phyloP scores from a whole-genome alignment of 495 filamentous ascomycete species.

The Daldinia grandis region DNA sequence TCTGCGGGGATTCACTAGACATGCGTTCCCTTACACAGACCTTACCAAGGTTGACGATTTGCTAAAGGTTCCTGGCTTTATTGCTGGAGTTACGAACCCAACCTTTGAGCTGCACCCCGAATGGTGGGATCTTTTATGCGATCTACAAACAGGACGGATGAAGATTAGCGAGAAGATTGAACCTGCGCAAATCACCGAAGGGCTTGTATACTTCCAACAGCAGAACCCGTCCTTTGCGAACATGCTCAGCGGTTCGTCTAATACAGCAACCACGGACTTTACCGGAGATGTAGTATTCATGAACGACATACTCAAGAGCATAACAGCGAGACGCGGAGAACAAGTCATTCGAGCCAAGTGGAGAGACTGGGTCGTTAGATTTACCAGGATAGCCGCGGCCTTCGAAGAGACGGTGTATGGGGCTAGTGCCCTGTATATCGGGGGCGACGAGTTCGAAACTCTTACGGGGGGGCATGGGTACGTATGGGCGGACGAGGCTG shows the following conservation, averaged over 20 bases:
- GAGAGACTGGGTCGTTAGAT: conserved; percentile 88
- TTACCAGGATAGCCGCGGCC: conserved; percentile 88
- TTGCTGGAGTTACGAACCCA: conserved; percentile 97
- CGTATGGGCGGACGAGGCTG: conserved; percentile 85
- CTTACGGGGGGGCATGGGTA: conserved; percentile 83
- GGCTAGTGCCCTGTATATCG: conserved; percentile 87
- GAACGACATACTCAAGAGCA: conserved; percentile 80
- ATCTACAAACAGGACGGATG: conserved; percentile 89
- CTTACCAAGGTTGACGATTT: conserved; percentile 97
- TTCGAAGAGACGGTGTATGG: conserved; percentile 97
- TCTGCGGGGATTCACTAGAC: conserved; percentile 93
- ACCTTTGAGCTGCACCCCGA: conserved; percentile 93
- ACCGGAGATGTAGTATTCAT: conserved; percentile 93
- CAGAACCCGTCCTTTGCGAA: conserved; percentile 68
- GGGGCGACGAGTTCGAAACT: conserved; percentile 73
- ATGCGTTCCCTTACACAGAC: conserved; percentile 98
- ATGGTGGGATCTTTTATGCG: conserved; percentile 98
- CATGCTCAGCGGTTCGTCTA: conserved; percentile 54
- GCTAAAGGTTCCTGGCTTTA: conserved; percentile 93
- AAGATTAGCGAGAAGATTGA: conserved; percentile 90
- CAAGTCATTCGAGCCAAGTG: conserved; percentile 89
- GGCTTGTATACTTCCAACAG: conserved; percentile 84
- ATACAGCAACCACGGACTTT: conserved; percentile 62
- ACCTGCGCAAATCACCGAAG: conserved; percentile 77
- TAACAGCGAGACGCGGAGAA: conserved; percentile 86